Conservation (phyloP, 1,139 yeast genomes). For the Scheffersomyces cryptocercus region DNA sequence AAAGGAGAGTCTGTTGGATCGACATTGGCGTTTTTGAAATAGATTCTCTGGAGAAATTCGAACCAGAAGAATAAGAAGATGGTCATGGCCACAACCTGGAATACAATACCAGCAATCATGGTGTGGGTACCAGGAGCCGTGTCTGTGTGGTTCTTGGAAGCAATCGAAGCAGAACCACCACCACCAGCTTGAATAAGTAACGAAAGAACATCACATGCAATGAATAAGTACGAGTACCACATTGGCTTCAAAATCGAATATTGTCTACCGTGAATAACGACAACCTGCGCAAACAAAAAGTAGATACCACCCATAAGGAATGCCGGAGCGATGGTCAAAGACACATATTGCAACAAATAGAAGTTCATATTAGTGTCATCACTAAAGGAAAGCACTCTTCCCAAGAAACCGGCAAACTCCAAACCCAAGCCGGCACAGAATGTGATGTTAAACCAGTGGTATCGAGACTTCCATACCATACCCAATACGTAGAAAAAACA, state of each 20-base stretch:
- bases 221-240: conserved; percentile 71
- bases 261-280: conserved; percentile 65
- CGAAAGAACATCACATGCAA: conserved; percentile 66
- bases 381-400: conserved; percentile 50
- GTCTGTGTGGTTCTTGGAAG: conserved; percentile 35
- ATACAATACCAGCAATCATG: conserved; percentile 80
- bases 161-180: conserved; percentile 72
- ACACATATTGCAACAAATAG: conserved; percentile 66
- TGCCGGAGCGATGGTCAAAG: conserved; percentile 82
- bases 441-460: conserved; percentile 73
- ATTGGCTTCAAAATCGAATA: conserved; percentile 70
- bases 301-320: conserved; percentile 89
- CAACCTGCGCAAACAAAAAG: conserved; percentile 70
- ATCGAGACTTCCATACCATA: conserved; percentile 44
- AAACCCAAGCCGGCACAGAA: conserved; percentile 61
- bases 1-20: conserved; percentile 19
- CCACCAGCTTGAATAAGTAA: conserved; percentile 80
- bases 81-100: conserved; percentile 77
- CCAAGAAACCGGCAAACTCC: conserved; percentile 73
- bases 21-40: conserved; percentile 29
- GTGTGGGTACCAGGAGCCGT: conserved; percentile 63
- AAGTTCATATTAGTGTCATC: conserved; percentile 40
- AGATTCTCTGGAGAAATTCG: conserved; percentile 51
- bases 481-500: conserved; percentile 22
- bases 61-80: conserved; percentile 60